Base-by-base conservation (phyloP, 2,329 filamentous ascomycete genomes). In the Tolypocladium pustulatum region DNA sequence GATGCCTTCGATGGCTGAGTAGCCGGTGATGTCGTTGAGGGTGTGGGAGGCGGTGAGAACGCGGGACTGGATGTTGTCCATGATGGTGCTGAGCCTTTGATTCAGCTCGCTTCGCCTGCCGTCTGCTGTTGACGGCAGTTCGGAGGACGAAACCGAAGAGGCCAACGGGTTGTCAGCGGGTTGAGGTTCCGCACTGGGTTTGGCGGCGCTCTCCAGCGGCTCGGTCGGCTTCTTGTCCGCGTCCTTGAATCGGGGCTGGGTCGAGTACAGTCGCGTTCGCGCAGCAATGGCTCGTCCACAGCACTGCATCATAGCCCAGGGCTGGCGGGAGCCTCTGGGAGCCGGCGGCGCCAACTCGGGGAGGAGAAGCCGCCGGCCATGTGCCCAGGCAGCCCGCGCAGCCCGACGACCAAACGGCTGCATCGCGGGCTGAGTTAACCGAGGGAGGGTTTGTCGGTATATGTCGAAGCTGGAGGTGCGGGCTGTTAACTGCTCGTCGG, bases 21-120 rank as follows among this genome's bases (percentile, higher is more conserved):
- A 99, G 64, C 94, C 94, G 2, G 94, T 99, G 57, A 97, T 84
- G 67, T 92, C 90, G 73, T 97, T 99, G 73, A 99, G 83, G 60
- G 89, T 88, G 70, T 94, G 90, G 2, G 90, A 90, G 4, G 92
- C 92, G 56, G 88, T 82, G 63, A 96, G 88, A 53, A 95, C 81
- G 66, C 93, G 91, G 37, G 87, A 84, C 69, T 97, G 91, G 25
- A 97, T 72, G 63, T 90, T 86, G 75, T 99, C 94, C 90, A 97
- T 95, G 70, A 95, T 77, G 43, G 60, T 57, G 59, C 68, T 72
- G 57, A 74, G 72, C 41, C 61, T 68, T 61, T 71, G 67, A 40
- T 69, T 70, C 46, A 75, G 32, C 13, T 67, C 65, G 63, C 63
- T 69, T 27, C 72, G 68, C 12, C 72, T 68, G 46, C 65, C 66